Conservation (phyloP, 2,329 filamentous ascomycete genomes). For the Raffaelea arxii region DNA sequence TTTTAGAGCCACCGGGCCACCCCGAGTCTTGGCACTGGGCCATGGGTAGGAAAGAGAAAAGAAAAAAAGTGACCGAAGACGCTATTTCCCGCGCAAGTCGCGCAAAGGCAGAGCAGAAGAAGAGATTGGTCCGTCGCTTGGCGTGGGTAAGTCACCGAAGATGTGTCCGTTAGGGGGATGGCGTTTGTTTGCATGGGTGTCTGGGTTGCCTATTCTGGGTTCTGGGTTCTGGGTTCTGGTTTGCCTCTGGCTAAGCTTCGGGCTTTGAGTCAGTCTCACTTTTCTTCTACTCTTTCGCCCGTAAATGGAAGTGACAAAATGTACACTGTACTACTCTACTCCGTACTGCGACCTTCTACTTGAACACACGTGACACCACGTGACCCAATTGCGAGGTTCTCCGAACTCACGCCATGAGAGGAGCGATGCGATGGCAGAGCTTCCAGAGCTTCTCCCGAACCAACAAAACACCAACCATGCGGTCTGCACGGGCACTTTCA, state of each 20-base stretch:
- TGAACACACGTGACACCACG: background rate
- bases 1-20: background rate
- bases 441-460: background rate
- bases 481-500: conserved; percentile 3
- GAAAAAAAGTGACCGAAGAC: background rate
- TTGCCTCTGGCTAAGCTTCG: no score
- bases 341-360: no score
- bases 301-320: no score
- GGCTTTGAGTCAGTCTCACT: no score
- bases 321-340: no score
- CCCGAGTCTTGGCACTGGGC: background rate
- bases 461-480: conserved; percentile 3
- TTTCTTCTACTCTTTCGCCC: no score
- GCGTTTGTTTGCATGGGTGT: background rate
- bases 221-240: no score
- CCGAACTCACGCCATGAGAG: conserved; percentile 6
- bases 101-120: background rate
- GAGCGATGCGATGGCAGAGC: background rate
- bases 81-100: conserved; percentile 4
- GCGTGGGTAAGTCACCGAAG: no score
- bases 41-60: background rate
- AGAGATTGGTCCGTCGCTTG: background rate
- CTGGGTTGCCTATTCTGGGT: background rate
- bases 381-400: background rate
- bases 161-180: no score